phyloP scores from a whole-genome alignment of 306 rosid species.

The Gastrolobium villosum region DNA sequence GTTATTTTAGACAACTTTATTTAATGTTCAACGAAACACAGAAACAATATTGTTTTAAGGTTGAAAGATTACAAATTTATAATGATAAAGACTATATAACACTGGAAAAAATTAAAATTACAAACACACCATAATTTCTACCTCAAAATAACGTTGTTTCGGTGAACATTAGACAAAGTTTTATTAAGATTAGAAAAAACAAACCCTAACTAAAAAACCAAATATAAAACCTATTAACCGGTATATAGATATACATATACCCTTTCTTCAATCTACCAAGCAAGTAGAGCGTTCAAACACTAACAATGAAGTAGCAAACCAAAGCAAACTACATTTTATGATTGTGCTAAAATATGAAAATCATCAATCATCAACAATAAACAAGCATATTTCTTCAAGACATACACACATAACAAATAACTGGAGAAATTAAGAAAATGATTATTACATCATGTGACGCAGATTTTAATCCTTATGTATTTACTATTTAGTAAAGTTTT shows the following conservation, averaged over 20 bases:
- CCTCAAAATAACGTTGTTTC: too few relatives aligned
- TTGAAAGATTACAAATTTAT: too few relatives aligned
- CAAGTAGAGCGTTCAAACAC: background rate
- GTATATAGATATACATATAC: background rate
- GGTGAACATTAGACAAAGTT: too few relatives aligned
- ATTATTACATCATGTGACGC: background rate
- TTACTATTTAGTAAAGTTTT: background rate
- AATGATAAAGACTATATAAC: too few relatives aligned
- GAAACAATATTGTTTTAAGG: too few relatives aligned
- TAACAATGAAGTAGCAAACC: background rate
- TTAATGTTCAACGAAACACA: too few relatives aligned
- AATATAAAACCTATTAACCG: background rate
- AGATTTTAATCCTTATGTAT: background rate
- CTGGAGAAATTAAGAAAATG: background rate
- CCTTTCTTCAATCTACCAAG: background rate
- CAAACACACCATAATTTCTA: too few relatives aligned
- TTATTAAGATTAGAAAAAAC: too few relatives aligned
- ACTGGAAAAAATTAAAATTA: too few relatives aligned
- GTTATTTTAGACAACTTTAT: too few relatives aligned
- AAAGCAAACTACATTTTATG: background rate
- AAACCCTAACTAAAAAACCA: too few relatives aligned
- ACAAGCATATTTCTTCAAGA: background rate
- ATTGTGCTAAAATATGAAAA: slow-evolving; percentile 6
- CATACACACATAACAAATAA: background rate
- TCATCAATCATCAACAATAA: background rate